Base-by-base conservation (phyloP, 148 eudicot species). In the Euryodendron excelsum region DNA sequence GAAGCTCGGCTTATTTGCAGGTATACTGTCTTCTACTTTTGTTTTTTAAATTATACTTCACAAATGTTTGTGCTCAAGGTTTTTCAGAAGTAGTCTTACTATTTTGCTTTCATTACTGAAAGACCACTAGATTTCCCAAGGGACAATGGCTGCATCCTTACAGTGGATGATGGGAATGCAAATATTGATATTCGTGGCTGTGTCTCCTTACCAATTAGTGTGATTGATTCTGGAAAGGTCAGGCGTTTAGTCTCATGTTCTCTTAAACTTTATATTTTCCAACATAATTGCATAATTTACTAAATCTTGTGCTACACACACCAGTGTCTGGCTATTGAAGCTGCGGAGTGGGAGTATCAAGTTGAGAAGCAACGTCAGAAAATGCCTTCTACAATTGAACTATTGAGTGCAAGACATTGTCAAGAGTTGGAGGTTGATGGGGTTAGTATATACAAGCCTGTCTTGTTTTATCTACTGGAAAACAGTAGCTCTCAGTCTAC, bases 1-100 rank as follows among this genome's bases (percentile, higher is more conserved):
- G 93, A 91, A 58, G 93, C 91, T 17, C 84, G 98, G 15, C 41
- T 93, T 37, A 84, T 91, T 72, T 91, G 93, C 93, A 86, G 98
- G 98, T 93, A 83, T 55, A 55, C 50, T 4, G 18, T 72, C 12
- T 69, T 12, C 53, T 44, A 62, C 12, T 14, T 56, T 39, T 75
- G 12, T 53, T 9, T 23, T 25, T 44, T 10, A 68, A 41, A n/a
- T 18, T 2, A 28, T 17, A 27, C 37, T 66, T 66, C 14, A 1
- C 56, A 36, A 17, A 1, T 75, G 56, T 48, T 12, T 14, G 1
- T 58, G n/a, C 45, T 25, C 11, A 12, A 4, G 3, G 25, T 18
- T 48, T 3, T 27, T 33, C 11, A 6, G 25, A 25, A 64, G 28
- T 47, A 13, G 5, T 76, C 12, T 30, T 81, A 23, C 39, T 77